phyloP scores from a whole-genome alignment of 192 early-diverging fungal genomes.

The Coemansia javaensis region DNA sequence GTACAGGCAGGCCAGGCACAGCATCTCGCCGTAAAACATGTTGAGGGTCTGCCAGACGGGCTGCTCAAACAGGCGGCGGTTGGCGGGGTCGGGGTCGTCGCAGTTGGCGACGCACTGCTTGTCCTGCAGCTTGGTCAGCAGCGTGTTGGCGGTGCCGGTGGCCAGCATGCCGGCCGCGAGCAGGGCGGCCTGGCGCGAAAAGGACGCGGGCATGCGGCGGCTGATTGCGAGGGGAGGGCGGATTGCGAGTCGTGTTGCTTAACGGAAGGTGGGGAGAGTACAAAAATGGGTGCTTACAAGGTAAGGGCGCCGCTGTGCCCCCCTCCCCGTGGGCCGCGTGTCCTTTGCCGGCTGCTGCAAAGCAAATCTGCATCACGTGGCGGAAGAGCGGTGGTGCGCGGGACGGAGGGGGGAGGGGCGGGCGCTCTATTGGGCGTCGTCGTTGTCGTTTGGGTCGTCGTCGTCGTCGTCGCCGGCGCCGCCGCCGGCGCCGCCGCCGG shows the following conservation, averaged over 20 bases:
- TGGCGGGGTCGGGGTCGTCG: slow-evolving; percentile 62
- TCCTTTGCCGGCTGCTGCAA: no score
- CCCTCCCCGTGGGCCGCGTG: no score
- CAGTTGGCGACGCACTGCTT: slow-evolving; percentile 89
- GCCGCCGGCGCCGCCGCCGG: slow-evolving; percentile 25
- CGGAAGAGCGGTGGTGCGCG: background rate
- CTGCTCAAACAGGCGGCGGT: slow-evolving; percentile 83
- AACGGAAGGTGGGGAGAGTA: no score
- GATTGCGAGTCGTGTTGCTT: background rate
- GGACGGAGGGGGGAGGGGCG: background rate
- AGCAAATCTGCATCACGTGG: no score
- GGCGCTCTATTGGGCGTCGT: no score
- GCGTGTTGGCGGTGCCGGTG: slow-evolving; percentile 73
- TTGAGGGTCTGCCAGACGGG: slow-evolving; percentile 97
- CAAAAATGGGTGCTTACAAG: no score
- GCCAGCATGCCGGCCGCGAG: slow-evolving; percentile 71
- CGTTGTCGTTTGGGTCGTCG: no score
- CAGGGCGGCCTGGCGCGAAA: slow-evolving; percentile 31
- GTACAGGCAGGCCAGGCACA: slow-evolving; percentile 70
- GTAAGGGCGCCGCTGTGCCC: no score
- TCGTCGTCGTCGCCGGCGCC: slow-evolving; percentile 36
- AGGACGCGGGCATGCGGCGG: slow-evolving; percentile 24
- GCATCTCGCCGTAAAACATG: slow-evolving; percentile 93
- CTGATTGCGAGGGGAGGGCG: no score
- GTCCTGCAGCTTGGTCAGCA: slow-evolving; percentile 86